Evolutionary conservation across 176 grass and related monocot species (phyloP).

Genomic region (Triticum turgidum): DNA sequence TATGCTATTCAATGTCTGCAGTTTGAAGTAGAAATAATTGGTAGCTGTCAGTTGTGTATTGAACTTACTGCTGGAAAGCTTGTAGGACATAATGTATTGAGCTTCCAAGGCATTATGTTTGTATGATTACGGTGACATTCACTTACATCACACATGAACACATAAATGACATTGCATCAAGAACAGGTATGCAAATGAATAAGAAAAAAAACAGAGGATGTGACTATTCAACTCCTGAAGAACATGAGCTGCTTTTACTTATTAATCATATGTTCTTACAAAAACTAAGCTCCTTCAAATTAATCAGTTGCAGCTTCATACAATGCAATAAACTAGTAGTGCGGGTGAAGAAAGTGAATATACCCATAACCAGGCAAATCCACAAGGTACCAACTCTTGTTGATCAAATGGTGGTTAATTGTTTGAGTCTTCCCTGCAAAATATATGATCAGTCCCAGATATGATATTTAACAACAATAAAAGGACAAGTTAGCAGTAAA

Average conservation of each 20-base stretch:
- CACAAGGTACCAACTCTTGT: constrained; percentile 93
- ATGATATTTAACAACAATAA: background rate
- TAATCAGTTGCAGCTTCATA: background rate
- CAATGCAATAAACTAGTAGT: background rate
- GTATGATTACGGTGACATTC: background rate
- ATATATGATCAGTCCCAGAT: constrained; percentile 4
- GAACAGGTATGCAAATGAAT: background rate
- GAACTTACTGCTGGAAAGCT: background rate
- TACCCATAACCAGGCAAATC: constrained; percentile 98
- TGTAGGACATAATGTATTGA: background rate
- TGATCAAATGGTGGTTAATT: constrained; percentile 95
- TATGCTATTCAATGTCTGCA: too few relatives aligned
- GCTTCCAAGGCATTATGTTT: background rate
- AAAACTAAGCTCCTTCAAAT: background rate
- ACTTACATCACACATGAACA: background rate
- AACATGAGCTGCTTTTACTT: background rate
- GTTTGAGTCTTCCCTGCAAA: constrained; percentile 82
- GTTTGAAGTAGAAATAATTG: too few relatives aligned
- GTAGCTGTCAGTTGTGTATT: background rate
- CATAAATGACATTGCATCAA: background rate
- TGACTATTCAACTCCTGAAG: background rate
- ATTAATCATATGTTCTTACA: background rate
- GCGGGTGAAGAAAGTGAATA: background rate
- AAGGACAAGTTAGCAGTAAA: background rate
- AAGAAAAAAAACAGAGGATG: background rate